A percentile compares a stretch with the other conserved stretches of the same genome.
These are phyloP conservation scores for Didymella keratinophila DNA, from an alignment of 2,329 filamentous ascomycete species.

Conservation along the genomic window DNA sequence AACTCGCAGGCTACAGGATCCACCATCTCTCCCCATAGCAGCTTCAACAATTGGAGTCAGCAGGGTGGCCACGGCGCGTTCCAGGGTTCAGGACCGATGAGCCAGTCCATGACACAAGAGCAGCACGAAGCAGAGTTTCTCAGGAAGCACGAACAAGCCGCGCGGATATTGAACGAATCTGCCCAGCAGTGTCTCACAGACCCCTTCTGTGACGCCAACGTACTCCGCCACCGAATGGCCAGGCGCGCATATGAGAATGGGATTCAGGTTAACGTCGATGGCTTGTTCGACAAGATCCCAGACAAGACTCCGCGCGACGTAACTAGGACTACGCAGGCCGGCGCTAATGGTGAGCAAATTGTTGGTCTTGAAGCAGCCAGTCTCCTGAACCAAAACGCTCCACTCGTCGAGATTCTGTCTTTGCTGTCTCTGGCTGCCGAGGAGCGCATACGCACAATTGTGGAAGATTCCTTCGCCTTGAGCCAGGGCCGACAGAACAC, in stretches of 20 bases:
- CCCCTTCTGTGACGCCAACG: slow-evolving; percentile 73
- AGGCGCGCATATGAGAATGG: slow-evolving; percentile 66
- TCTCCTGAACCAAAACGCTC: slow-evolving; percentile 74
- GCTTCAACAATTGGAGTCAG: slow-evolving; percentile 57
- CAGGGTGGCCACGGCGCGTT: slow-evolving; percentile 49
- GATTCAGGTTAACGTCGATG: slow-evolving; percentile 65
- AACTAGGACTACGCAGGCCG: slow-evolving; percentile 54
- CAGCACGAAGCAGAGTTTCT: slow-evolving; percentile 71
- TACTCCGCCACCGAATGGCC: slow-evolving; percentile 63
- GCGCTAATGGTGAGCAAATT: slow-evolving; percentile 68
- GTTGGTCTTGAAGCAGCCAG: slow-evolving; percentile 65
- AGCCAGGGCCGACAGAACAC: slow-evolving; percentile 76
- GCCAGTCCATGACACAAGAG: slow-evolving; percentile 69
- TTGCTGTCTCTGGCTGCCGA: slow-evolving; percentile 84
- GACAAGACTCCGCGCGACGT: slow-evolving; percentile 42
- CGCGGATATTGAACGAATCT: slow-evolving; percentile 65
- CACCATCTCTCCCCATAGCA: slow-evolving; percentile 52
- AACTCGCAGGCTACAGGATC: slow-evolving; percentile 48
- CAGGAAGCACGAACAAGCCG: slow-evolving; percentile 71
- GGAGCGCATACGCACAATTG: slow-evolving; percentile 75
- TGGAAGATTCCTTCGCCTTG: slow-evolving; percentile 79
- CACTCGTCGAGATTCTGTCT: slow-evolving; percentile 81
- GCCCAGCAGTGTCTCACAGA: slow-evolving; percentile 75
- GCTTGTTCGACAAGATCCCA: slow-evolving; percentile 57
- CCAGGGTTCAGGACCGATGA: slow-evolving; percentile 49